Conservation (phyloP, 129 eudicot genomes). For the Heracleum sosnowskyi region DNA sequence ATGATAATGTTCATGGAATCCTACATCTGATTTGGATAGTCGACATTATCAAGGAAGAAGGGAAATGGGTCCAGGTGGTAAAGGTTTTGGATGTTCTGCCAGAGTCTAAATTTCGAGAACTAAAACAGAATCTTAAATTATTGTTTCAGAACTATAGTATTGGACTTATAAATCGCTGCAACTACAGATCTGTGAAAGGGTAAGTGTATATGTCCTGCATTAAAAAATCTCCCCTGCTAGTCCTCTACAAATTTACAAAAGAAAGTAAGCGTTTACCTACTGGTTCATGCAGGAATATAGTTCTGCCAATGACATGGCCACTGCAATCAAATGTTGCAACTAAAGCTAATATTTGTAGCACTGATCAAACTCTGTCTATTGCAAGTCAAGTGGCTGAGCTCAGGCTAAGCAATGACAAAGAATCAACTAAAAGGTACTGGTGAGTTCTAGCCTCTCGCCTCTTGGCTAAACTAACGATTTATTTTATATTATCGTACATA, state of each 20-base stretch:
- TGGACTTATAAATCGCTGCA: slow-evolving; percentile 38
- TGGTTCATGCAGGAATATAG: slow-evolving; percentile 26
- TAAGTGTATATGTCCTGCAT: slow-evolving; percentile 6
- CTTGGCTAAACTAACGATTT: too few species aligned
- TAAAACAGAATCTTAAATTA: slow-evolving; percentile 27
- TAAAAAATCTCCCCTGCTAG: neutral
- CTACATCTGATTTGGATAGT: slow-evolving; percentile 39
- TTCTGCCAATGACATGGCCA: slow-evolving; percentile 52
- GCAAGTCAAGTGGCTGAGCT: slow-evolving; percentile 24
- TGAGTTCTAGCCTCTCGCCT: neutral
- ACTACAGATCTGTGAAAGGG: slow-evolving; percentile 35
- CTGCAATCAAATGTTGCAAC: slow-evolving; percentile 15
- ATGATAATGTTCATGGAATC: slow-evolving; percentile 21
- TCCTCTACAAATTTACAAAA: neutral
- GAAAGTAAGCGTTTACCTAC: too few species aligned
- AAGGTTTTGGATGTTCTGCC: slow-evolving; percentile 54
- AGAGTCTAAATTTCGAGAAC: slow-evolving; percentile 24
- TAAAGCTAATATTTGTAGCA: neutral
- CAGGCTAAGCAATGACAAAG: slow-evolving; percentile 14
- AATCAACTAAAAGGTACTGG: slow-evolving; percentile 11
- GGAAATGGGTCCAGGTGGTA: slow-evolving; percentile 38
- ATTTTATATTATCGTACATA: too few species aligned
- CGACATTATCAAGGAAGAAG: slow-evolving; percentile 32
- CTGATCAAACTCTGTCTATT: slow-evolving; percentile 18
- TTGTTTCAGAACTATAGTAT: slow-evolving; percentile 35